Conservation (phyloP, 768 basidiomycete species). For the Suillus ampliporus region DNA sequence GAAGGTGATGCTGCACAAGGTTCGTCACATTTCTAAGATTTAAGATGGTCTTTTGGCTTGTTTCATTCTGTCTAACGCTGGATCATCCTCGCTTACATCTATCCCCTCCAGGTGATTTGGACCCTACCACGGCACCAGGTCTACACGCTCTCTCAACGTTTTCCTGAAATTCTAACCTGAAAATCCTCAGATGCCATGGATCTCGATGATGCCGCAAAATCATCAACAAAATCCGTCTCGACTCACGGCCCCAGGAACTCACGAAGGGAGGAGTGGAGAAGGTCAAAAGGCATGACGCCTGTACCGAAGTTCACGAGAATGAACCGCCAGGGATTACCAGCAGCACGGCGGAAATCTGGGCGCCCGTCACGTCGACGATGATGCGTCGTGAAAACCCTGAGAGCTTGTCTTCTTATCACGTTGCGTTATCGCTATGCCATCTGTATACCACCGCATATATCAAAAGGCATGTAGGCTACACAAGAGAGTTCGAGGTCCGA, state of each 20-base stretch:
- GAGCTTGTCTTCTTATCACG: not conserved
- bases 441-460: conserved; percentile 5
- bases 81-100: not conserved
- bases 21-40: conserved; percentile 52
- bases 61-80: not conserved
- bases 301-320: conserved; percentile 56
- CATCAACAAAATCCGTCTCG: conserved; percentile 55
- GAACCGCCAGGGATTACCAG: conserved; percentile 70
- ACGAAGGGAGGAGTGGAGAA: conserved; percentile 82
- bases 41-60: not conserved
- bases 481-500: not conserved
- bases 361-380: conserved; percentile 74
- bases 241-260: conserved; percentile 84
- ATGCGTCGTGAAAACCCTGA: conserved; percentile 19
- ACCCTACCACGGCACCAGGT: conserved; percentile 14
- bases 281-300: conserved; percentile 73
- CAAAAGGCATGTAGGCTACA: not conserved
- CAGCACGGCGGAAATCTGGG: conserved; percentile 69
- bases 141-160: conserved; percentile 27
- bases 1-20: conserved; percentile 51
- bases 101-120: conserved; percentile 22
- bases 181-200: conserved; percentile 54
- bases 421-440: conserved; percentile 3
- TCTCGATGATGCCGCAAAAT: conserved; percentile 46
- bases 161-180: not conserved